Evolutionary conservation across 495 filamentous ascomycete species (phyloP).

Genomic region (Penicillium simplicissimum): DNA sequence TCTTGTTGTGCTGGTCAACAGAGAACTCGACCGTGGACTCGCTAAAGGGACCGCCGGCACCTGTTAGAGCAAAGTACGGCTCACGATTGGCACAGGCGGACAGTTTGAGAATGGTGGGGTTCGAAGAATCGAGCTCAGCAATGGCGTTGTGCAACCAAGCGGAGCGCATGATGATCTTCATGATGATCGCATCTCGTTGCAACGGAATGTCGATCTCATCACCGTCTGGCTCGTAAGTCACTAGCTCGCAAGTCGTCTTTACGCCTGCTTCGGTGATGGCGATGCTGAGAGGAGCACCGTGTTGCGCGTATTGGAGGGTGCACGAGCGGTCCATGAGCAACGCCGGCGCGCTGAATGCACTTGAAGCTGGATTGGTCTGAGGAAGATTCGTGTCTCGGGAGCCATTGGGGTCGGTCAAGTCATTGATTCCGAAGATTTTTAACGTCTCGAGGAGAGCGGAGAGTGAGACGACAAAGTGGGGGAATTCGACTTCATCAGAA

Average conservation of each 20-base stretch:
- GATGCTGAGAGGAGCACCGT: slow-evolving; percentile 75
- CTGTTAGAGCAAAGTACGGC: slow-evolving; percentile 73
- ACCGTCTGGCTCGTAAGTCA: slow-evolving; percentile 76
- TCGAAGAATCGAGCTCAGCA: slow-evolving; percentile 74
- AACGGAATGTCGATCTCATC: slow-evolving; percentile 77
- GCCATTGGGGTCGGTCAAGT: slow-evolving; percentile 58
- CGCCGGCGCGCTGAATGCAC: slow-evolving; percentile 73
- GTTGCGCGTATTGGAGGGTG: slow-evolving; percentile 68
- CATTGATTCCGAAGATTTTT: slow-evolving; percentile 85
- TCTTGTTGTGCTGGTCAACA: slow-evolving; percentile 57
- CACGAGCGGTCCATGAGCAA: slow-evolving; percentile 81
- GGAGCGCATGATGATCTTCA: slow-evolving; percentile 94
- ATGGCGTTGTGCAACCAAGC: slow-evolving; percentile 83
- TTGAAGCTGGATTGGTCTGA: slow-evolving; percentile 48
- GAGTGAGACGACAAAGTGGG: slow-evolving; percentile 79
- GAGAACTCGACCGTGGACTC: slow-evolving; percentile 83
- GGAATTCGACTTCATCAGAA: slow-evolving; percentile 35
- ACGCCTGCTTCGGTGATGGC: slow-evolving; percentile 82
- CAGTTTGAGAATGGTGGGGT: slow-evolving; percentile 62
- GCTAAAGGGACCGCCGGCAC: slow-evolving; percentile 71
- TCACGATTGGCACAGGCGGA: slow-evolving; percentile 57
- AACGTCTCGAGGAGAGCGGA: slow-evolving; percentile 88
- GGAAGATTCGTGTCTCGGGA: slow-evolving; percentile 44
- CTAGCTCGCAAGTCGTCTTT: slow-evolving; percentile 86
- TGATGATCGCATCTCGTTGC: slow-evolving; percentile 70